Evolutionary conservation across 2,329 filamentous ascomycete species (phyloP).

Genomic region (Geosmithia flava): DNA sequence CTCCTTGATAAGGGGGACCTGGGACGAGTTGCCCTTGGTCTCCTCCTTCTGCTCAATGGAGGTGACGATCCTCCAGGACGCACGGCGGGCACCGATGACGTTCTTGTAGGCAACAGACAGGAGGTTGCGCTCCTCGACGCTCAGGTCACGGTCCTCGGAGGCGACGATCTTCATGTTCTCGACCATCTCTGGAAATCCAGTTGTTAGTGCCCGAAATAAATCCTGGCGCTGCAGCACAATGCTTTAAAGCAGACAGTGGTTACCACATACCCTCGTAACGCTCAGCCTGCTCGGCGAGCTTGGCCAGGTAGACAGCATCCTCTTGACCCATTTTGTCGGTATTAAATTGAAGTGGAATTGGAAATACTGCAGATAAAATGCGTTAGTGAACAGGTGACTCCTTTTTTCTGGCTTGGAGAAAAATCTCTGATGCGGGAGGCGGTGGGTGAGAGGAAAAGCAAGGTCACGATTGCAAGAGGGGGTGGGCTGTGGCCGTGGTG

Average conservation of each 20-base stretch:
- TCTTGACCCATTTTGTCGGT: slow-evolving; percentile 87
- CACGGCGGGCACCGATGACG: slow-evolving; percentile 91
- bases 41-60: slow-evolving; percentile 99
- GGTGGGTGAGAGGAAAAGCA: neutral
- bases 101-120: slow-evolving; percentile 99
- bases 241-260: neutral
- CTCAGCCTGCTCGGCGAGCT: slow-evolving; percentile 99
- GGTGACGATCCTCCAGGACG: slow-evolving; percentile 96
- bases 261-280: slow-evolving; percentile 82
- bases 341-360: slow-evolving; percentile 5
- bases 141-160: slow-evolving; percentile 70
- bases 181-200: slow-evolving; percentile 68
- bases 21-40: slow-evolving; percentile 90
- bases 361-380: neutral
- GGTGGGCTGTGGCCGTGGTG: neutral
- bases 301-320: slow-evolving; percentile 98
- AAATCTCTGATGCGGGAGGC: neutral
- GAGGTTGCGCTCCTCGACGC: slow-evolving; percentile 94
- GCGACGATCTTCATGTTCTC: slow-evolving; percentile 99
- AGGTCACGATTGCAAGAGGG: neutral
- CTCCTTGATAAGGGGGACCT: slow-evolving; percentile 88
- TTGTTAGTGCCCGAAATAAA: neutral
- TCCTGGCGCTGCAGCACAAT: neutral
- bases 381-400: neutral
- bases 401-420: neutral